Base-by-base conservation (phyloP, 2,329 filamentous ascomycete species). In the Rhinocladiella similis region DNA sequence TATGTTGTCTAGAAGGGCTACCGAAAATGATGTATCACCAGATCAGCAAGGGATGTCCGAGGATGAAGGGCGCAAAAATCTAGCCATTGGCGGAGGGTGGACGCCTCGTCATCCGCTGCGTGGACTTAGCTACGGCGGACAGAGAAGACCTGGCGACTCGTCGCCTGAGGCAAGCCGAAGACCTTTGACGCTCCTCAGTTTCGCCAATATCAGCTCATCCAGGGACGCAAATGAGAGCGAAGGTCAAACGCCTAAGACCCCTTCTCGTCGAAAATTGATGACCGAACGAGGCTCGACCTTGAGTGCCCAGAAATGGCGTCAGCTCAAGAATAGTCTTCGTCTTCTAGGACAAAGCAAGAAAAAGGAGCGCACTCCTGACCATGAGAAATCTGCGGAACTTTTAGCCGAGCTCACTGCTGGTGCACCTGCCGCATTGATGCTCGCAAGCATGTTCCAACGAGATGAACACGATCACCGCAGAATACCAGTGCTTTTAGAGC, bases 381-480 rank as follows among this genome's bases (percentile, higher is more conserved):
- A 94, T 69, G 87, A 89, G 68, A 99, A 97, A 72, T 97, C 93
- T 9, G 91, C 94, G 1, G 94, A 99, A 72, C 80, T 99, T 46
- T 93, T 99, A 83, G 94, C 94, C 1, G 94, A 99, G 73, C 78
- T 99, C 36, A 84, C 94, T 47, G 95, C 94, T 42, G 94, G 91
- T 52, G 91, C 92, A 1, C 94, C 94, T 3, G 94, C 94, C 20
- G 94, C 93, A 18, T 78, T 99, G 56, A 96, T 99, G 73, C 78
- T 99, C 50, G 94, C 94, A 6, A 97, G 92, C 69, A 97, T 97
- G 90, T 94, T 97, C 66, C 94, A 97, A 74, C 84, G 94, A 55
- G 94, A 99, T 66, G 94, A 99, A 73, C 90, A 97, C 66, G 91
- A 93, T 47, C 94, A 96, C 73, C 94, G 90, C 74, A 86, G 92